Evolutionary conservation across 2,329 filamentous ascomycete genomes (phyloP).

Genomic region (Paraphoma chrysanthemicola): DNA sequence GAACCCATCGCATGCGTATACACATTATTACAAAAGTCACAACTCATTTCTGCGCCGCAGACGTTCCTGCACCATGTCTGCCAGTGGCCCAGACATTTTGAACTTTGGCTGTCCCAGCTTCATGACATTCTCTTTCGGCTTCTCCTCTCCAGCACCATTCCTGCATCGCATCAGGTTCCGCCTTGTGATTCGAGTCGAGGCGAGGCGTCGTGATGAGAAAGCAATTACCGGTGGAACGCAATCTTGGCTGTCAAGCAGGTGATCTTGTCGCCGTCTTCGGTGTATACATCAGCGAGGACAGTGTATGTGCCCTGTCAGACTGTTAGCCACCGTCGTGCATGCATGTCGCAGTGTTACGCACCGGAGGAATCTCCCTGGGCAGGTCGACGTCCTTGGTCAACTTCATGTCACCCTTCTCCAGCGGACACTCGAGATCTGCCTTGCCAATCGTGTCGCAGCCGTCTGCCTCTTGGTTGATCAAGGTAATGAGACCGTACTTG

Average conservation of each 20-base stretch:
- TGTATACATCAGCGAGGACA: constrained; percentile 85
- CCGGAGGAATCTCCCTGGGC: constrained; percentile 85
- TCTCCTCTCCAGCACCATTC: constrained; percentile 20
- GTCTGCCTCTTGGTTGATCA: constrained; percentile 81
- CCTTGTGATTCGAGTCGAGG: background rate
- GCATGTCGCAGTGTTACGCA: constrained; percentile 57
- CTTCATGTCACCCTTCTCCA: constrained; percentile 76
- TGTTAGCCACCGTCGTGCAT: constrained; percentile 14
- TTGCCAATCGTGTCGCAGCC: constrained; percentile 90
- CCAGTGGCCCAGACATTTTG: constrained; percentile 43
- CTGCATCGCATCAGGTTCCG: constrained; percentile 10
- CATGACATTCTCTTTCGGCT: constrained; percentile 14
- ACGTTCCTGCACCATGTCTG: constrained; percentile 41
- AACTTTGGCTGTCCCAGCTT: constrained; percentile 42
- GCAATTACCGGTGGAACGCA: constrained; percentile 59
- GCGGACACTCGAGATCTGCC: constrained; percentile 86
- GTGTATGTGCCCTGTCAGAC: constrained; percentile 79
- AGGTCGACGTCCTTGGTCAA: constrained; percentile 85
- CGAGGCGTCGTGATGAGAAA: constrained; percentile 7
- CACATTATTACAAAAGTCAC: constrained; percentile 20
- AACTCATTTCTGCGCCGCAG: constrained; percentile 38
- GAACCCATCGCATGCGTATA: background rate
- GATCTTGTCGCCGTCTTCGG: constrained; percentile 73
- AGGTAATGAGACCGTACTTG: constrained; percentile 91
- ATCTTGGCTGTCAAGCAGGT: constrained; percentile 85